Evolutionary conservation across 2,329 filamentous ascomycete genomes (phyloP).

Genomic region (Talaromyces sp.): DNA sequence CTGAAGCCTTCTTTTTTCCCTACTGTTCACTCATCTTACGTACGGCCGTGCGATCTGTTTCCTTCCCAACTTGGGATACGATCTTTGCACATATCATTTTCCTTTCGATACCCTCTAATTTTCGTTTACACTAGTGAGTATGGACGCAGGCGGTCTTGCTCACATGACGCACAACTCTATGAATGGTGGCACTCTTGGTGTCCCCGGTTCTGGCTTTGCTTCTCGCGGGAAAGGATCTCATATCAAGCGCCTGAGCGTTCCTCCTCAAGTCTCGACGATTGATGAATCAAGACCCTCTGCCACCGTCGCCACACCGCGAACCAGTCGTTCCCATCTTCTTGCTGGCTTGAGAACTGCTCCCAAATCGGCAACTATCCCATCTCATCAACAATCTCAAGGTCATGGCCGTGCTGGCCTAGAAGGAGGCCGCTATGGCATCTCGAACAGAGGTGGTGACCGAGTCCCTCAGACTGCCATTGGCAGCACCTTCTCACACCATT

Average conservation of each 20-base stretch:
- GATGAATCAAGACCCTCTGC: conserved; percentile 62
- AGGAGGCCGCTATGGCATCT: conserved; percentile 40
- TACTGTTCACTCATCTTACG: not conserved
- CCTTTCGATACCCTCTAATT: conserved; percentile 19
- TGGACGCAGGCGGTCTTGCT: conserved; percentile 99
- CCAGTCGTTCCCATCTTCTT: conserved; percentile 88
- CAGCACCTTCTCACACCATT: conserved; percentile 46
- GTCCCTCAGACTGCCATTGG: conserved; percentile 57
- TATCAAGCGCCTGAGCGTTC: conserved; percentile 78
- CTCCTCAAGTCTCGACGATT: conserved; percentile 68
- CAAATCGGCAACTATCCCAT: conserved; percentile 72
- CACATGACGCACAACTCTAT: conserved; percentile 93
- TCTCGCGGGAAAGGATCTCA: conserved; percentile 79
- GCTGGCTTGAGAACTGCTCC: conserved; percentile 90
- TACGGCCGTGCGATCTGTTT: not conserved
- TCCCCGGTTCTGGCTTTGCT: conserved; percentile 74
- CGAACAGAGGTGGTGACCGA: conserved; percentile 37
- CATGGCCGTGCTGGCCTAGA: conserved; percentile 45
- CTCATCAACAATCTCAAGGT: conserved; percentile 51
- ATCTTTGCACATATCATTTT: conserved; percentile 14
- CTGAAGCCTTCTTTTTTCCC: not conserved
- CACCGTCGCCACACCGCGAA: conserved; percentile 74
- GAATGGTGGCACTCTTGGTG: conserved; percentile 62
- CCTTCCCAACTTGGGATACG: not conserved
- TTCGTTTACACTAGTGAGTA: conserved; percentile 30